phyloP scores from a whole-genome alignment of 73 alveolate species.

The Effrenium voratum region DNA sequence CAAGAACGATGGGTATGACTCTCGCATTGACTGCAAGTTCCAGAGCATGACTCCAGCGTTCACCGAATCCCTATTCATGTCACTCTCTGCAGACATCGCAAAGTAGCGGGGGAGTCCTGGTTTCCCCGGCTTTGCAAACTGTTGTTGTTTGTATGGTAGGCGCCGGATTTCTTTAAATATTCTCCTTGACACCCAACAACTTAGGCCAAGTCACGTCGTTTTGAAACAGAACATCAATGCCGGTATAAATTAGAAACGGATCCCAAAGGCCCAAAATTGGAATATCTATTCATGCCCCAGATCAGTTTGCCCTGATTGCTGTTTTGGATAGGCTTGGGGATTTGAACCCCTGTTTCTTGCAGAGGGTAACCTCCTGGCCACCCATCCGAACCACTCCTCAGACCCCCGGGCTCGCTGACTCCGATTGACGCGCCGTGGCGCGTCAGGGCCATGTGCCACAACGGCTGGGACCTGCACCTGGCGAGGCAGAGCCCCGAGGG shows the following conservation, averaged over 20 bases:
- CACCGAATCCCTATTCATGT: background rate
- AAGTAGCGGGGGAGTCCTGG: background rate
- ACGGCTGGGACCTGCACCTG: background rate
- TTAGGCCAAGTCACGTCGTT: background rate
- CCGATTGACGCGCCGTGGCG: too few relatives aligned
- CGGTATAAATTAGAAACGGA: background rate
- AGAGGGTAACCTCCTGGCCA: too few relatives aligned
- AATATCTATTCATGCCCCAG: background rate
- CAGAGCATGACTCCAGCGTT: constrained; percentile 36
- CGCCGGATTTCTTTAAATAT: background rate
- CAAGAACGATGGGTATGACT: background rate
- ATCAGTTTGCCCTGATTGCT: too few relatives aligned
- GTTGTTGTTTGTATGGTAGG: background rate
- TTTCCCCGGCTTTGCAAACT: background rate
- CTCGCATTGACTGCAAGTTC: background rate
- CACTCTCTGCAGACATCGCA: background rate
- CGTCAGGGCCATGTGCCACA: constrained; percentile 77
- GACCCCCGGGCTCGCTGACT: too few relatives aligned
- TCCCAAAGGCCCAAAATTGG: constrained; percentile 37
- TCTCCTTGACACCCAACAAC: background rate
- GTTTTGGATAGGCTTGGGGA: too few relatives aligned
- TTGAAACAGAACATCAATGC: background rate
- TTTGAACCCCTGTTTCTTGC: too few relatives aligned
- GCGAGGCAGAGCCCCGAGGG: constrained; percentile 74
- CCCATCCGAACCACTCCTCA: too few relatives aligned